Evolutionary conservation across 75 land plant genomes (phyloP).

Genomic region (Picea sitchensis): DNA sequence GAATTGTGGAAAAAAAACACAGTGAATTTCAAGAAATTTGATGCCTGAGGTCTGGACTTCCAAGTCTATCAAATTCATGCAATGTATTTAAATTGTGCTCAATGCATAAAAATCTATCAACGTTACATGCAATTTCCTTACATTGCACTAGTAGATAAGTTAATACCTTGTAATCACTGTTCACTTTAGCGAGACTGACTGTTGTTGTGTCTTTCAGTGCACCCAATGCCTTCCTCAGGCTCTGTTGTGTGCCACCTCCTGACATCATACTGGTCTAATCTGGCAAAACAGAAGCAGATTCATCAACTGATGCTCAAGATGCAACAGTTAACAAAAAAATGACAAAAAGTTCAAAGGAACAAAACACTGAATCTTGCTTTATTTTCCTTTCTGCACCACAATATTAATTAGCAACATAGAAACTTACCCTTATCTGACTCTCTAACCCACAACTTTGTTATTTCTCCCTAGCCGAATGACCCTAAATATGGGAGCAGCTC

Average conservation of each 20-base stretch:
- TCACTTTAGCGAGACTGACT: conserved; percentile 89
- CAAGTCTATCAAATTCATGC: not conserved
- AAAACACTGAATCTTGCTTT: no score
- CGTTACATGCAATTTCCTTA: not conserved
- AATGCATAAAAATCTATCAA: not conserved
- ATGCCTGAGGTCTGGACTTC: not conserved
- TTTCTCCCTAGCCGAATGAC: no score
- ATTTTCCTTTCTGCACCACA: no score
- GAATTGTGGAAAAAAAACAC: not conserved
- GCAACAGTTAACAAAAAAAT: no score
- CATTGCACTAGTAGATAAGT: not conserved
- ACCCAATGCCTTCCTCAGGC: conserved; percentile 90
- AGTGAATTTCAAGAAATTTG: not conserved
- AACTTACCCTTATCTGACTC: no score
- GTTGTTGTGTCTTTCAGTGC: conserved; percentile 92
- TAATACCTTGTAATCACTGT: conserved; percentile 90
- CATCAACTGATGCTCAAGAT: no score
- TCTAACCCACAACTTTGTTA: no score
- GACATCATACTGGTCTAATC: conserved; percentile 43
- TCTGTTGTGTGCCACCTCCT: conserved; percentile 76
- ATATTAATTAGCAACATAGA: no score
- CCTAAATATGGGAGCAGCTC: no score
- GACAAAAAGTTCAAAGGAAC: no score
- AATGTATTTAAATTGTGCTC: not conserved
- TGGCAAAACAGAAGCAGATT: no score